A percentile compares a stretch with the other conserved stretches of the same genome.
Conservation (phyloP, 805 yeast species). For the Limtongia smithiae region DNA sequence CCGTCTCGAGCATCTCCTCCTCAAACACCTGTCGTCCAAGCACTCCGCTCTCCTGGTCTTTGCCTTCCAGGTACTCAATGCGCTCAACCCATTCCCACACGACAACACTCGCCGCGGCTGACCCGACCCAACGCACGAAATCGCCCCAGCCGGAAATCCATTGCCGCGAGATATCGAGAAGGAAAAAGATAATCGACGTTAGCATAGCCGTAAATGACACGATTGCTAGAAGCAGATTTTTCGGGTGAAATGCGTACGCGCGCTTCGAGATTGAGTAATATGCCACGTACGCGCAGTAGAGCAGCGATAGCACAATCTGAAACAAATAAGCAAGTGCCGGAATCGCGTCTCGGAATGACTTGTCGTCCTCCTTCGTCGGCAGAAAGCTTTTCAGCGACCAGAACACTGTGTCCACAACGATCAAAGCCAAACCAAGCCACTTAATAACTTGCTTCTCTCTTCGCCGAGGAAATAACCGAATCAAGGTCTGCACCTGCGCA, state of each 20-base stretch:
- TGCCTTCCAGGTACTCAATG: conserved; percentile 49
- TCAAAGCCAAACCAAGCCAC: conserved; percentile 37
- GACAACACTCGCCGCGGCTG: conserved; percentile 49
- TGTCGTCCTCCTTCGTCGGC: conserved; percentile 27
- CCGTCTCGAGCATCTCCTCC: conserved; percentile 37
- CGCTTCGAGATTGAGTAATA: conserved; percentile 41
- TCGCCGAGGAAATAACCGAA: conserved; percentile 40
- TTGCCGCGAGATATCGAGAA: conserved; percentile 40
- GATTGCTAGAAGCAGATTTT: conserved; percentile 49
- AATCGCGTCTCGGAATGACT: conserved; percentile 36
- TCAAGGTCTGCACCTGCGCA: conserved; percentile 54
- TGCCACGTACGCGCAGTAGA: conserved; percentile 39
- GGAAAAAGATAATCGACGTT: conserved; percentile 40
- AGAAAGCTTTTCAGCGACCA: conserved; percentile 30
- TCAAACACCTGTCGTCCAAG: conserved; percentile 59
- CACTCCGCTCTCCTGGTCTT: conserved; percentile 53
- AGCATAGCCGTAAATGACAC: conserved; percentile 43
- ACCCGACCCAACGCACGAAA: conserved; percentile 45
- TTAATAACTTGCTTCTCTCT: conserved; percentile 37
- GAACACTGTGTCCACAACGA: conserved; percentile 35
- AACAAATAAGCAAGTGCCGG: conserved; percentile 36
- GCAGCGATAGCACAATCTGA: conserved; percentile 36
- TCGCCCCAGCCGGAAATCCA: conserved; percentile 52
- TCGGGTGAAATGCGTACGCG: conserved; percentile 46
- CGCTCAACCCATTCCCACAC: conserved; percentile 67